Percentiles rank a stretch among this genome's conserved stretches.
Conservation (phyloP, 2,329 filamentous ascomycete genomes). For the Venturia asperata region DNA sequence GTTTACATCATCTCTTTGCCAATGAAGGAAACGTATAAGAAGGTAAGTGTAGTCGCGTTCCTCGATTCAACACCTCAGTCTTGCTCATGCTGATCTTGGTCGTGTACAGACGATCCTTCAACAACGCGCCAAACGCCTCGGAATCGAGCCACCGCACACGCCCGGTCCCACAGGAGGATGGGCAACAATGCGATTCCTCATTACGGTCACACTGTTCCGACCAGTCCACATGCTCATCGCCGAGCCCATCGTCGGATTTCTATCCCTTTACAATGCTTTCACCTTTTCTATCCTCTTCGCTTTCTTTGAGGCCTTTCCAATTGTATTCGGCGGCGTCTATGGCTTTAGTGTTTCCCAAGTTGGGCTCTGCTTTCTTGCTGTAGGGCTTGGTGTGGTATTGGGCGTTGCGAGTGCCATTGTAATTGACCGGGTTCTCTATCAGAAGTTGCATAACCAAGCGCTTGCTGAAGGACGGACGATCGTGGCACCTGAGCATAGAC, state of each 20-base stretch:
- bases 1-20: conserved; percentile 35
- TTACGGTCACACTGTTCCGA: conserved; percentile 41
- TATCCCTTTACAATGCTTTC: conserved; percentile 32
- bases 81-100: background rate
- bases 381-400: conserved; percentile 29
- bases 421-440: conserved; percentile 34
- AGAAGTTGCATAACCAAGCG: conserved; percentile 27
- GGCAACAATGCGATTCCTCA: conserved; percentile 23
- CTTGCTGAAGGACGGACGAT: conserved; percentile 25
- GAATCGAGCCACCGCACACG: conserved; percentile 25
- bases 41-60: conserved; percentile 19
- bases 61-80: background rate
- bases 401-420: conserved; percentile 28
- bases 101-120: conserved; percentile 34
- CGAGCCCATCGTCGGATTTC: conserved; percentile 32
- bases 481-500: conserved; percentile 30
- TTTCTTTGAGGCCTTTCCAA: conserved; percentile 32
- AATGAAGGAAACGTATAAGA: conserved; percentile 51
- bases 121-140: conserved; percentile 30
- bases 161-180: conserved; percentile 16
- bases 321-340: conserved; percentile 30
- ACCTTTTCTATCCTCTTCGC: conserved; percentile 32
- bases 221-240: conserved; percentile 43
- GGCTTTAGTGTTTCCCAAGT: conserved; percentile 27
- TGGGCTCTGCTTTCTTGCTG: conserved; percentile 31